Percentiles rank a stretch among this genome's conserved stretches.
phyloP scores from a whole-genome alignment of 257 asterid species.

The Solanum virginianum region DNA sequence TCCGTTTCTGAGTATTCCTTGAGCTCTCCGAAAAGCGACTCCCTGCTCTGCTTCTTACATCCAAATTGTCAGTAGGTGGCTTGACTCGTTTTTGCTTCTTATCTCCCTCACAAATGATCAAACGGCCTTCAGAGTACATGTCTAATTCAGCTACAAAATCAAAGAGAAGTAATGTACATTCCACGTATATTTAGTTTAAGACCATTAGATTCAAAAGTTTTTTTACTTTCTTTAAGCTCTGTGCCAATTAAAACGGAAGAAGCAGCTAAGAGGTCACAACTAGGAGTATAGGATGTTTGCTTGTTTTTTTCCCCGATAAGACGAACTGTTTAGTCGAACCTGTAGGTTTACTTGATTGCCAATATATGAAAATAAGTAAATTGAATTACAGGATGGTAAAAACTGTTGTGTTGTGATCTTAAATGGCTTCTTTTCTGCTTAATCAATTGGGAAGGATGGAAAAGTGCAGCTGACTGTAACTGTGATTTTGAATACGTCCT shows the following conservation, averaged over 20 bases:
- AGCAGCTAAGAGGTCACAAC: no score
- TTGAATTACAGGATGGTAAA: not conserved
- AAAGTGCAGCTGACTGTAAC: not conserved
- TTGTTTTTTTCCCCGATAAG: not conserved
- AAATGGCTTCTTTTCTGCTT: not conserved
- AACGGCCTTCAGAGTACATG: conserved; percentile 75
- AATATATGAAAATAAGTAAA: no score
- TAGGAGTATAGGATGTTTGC: no score
- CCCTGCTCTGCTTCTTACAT: conserved; percentile 41
- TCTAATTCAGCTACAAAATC: no score
- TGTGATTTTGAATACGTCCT: not conserved
- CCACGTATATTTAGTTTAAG: no score
- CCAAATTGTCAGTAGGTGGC: conserved; percentile 20
- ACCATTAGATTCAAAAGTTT: no score
- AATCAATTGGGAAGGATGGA: not conserved
- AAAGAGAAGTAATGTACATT: no score
- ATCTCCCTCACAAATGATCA: conserved; percentile 43
- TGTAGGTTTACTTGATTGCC: not conserved
- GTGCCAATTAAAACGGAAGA: no score
- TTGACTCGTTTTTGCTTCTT: conserved; percentile 28
- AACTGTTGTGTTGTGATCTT: not conserved
- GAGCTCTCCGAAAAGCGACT: conserved; percentile 36
- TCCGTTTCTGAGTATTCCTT: conserved; percentile 46
- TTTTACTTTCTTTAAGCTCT: no score
- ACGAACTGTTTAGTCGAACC: not conserved